Conservation (phyloP, 2,329 filamentous ascomycete species). For the Lachnellula occidentalis region DNA sequence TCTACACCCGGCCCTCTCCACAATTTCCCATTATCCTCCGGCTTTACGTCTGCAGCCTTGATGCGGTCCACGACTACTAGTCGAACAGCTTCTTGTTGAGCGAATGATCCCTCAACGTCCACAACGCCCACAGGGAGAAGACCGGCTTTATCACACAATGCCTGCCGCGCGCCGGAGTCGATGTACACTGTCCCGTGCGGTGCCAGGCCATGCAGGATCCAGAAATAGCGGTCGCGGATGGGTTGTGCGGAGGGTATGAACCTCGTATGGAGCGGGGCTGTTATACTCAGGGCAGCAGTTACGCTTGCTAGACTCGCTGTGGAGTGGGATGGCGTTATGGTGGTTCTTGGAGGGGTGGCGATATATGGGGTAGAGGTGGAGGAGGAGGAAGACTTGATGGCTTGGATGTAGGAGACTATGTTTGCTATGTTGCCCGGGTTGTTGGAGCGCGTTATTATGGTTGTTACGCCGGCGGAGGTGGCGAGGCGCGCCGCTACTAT, state of each 20-base stretch:
- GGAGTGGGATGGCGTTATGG: constrained; percentile 7
- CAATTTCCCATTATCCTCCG: constrained; percentile 34
- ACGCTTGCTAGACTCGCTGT: neutral
- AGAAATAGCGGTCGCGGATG: constrained; percentile 92
- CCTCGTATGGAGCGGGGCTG: constrained; percentile 76
- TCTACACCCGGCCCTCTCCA: constrained; percentile 56
- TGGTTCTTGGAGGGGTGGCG: constrained; percentile 18
- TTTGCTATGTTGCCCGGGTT: constrained; percentile 85
- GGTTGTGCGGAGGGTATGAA: constrained; percentile 82
- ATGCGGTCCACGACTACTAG: constrained; percentile 69
- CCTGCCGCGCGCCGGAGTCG: constrained; percentile 79
- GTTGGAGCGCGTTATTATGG: constrained; percentile 90
- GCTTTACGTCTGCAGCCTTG: constrained; percentile 1
- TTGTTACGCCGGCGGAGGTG: constrained; percentile 91
- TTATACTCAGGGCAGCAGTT: constrained; percentile 22
- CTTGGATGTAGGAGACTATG: constrained; percentile 78
- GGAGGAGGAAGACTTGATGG: constrained; percentile 37
- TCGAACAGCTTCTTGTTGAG: constrained; percentile 86
- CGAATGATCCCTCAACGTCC: constrained; percentile 81
- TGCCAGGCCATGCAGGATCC: constrained; percentile 87
- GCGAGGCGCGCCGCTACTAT: constrained; percentile 89
- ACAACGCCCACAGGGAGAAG: constrained; percentile 88
- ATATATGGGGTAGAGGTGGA: constrained; percentile 3
- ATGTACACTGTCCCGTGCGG: constrained; percentile 91
- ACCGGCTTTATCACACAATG: constrained; percentile 76